Conservation (phyloP, 2,329 filamentous ascomycete species). For the Aspergillus fischeri region DNA sequence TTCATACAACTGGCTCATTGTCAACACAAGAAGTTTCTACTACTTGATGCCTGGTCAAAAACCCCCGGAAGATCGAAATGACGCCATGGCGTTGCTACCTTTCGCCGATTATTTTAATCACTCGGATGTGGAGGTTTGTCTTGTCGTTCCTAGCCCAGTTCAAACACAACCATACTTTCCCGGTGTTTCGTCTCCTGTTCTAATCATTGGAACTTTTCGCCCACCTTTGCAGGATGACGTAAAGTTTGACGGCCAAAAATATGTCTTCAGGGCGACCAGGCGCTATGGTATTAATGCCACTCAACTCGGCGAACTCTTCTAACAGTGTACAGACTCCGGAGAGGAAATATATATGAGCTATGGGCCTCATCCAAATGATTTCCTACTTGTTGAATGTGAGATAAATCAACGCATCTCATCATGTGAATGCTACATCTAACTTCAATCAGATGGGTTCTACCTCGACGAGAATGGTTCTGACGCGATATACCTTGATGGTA, state of each 20-base stretch:
- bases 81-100: conserved; percentile 44
- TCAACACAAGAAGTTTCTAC: conserved; percentile 59
- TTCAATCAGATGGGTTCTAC: conserved; percentile 38
- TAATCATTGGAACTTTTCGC: neutral
- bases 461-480: conserved; percentile 39
- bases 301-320: neutral
- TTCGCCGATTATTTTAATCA: conserved; percentile 49
- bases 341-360: conserved; percentile 45
- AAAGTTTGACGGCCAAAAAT: conserved; percentile 32
- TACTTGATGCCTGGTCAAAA: conserved; percentile 45
- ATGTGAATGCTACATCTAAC: neutral
- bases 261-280: conserved; percentile 33
- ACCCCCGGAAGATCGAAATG: conserved; percentile 37
- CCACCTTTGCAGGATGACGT: conserved; percentile 32
- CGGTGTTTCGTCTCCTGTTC: neutral
- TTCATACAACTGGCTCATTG: conserved; percentile 57
- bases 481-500: conserved; percentile 39
- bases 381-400: conserved; percentile 42
- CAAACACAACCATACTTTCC: neutral
- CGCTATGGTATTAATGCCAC: conserved; percentile 23
- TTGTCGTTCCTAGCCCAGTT: conserved; percentile 6
- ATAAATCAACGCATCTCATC: neutral
- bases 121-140: conserved; percentile 35
- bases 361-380: conserved; percentile 41
- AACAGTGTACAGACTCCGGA: conserved; percentile 15